Evolutionary conservation across 331 rosid genomes (phyloP).

Genomic region (Spiraea crenata): DNA sequence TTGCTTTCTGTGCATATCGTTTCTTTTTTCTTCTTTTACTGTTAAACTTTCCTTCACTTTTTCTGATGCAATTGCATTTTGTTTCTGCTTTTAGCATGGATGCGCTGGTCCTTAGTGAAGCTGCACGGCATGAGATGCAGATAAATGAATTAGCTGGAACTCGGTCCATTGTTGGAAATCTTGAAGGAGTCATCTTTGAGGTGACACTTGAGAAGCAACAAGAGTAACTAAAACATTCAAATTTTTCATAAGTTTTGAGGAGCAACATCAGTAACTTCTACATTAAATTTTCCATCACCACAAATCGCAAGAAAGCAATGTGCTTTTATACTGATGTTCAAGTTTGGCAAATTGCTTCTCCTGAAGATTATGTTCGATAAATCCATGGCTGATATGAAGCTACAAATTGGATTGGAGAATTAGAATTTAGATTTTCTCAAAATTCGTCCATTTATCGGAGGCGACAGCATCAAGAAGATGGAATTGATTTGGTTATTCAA

Average conservation of each 20-base stretch:
- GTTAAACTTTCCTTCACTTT: background rate
- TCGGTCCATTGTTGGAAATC: constrained; percentile 52
- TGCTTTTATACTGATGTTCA: no score
- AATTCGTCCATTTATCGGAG: no score
- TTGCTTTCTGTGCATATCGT: background rate
- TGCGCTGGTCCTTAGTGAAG: constrained; percentile 55
- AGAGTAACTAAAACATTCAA: background rate
- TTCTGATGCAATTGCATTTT: background rate
- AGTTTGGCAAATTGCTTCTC: no score
- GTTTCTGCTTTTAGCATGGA: constrained; percentile 63
- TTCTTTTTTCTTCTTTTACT: background rate
- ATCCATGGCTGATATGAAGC: no score
- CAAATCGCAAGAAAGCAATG: no score
- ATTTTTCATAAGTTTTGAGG: background rate
- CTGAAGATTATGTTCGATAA: no score
- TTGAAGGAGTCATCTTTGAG: constrained; percentile 77
- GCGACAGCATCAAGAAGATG: no score
- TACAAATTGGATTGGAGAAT: no score
- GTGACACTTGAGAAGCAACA: constrained; percentile 43
- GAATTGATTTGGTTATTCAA: no score
- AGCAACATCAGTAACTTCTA: no score
- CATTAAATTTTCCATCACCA: no score
- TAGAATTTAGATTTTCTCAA: no score
- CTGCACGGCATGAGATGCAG: constrained; percentile 52
- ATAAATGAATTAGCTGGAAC: constrained; percentile 76